A percentile compares a stretch with the other conserved stretches of the same genome.
Conservation (phyloP, 257 asterid genomes). For the Coffea canephora region DNA sequence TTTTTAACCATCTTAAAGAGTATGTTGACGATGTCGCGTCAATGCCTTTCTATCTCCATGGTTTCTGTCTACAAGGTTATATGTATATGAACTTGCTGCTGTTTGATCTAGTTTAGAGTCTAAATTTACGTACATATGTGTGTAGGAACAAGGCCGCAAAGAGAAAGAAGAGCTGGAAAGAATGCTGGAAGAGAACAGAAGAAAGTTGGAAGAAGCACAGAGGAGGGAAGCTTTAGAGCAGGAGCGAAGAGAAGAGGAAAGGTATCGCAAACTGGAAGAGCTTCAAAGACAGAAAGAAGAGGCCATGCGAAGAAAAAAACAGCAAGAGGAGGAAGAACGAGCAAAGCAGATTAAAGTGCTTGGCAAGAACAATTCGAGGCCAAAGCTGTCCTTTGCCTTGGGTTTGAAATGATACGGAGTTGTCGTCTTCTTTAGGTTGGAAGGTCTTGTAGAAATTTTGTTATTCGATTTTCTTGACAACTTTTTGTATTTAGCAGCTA, state of each 20-base stretch:
- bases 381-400: constrained; percentile 80
- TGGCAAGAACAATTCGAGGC: constrained; percentile 97
- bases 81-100: no score
- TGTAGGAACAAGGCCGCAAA: constrained; percentile 66
- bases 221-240: constrained; percentile 83
- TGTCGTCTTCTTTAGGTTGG: neutral
- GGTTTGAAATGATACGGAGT: constrained; percentile 51
- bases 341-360: constrained; percentile 79
- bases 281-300: constrained; percentile 91
- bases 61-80: no score
- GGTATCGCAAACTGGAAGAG: constrained; percentile 83
- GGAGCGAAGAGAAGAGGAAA: constrained; percentile 68
- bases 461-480: neutral
- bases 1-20: no score
- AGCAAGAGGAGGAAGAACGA: constrained; percentile 91
- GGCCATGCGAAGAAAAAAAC: constrained; percentile 71
- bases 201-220: constrained; percentile 83
- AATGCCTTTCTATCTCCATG: neutral
- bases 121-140: constrained; percentile 1
- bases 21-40: neutral
- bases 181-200: constrained; percentile 70
- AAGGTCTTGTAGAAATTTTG: neutral
- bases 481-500: neutral
- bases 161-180: constrained; percentile 85
- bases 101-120: neutral